Evolutionary conservation across 1,284 basidiomycete genomes (phyloP).

Genomic region (Leccinum cinnamomeum): DNA sequence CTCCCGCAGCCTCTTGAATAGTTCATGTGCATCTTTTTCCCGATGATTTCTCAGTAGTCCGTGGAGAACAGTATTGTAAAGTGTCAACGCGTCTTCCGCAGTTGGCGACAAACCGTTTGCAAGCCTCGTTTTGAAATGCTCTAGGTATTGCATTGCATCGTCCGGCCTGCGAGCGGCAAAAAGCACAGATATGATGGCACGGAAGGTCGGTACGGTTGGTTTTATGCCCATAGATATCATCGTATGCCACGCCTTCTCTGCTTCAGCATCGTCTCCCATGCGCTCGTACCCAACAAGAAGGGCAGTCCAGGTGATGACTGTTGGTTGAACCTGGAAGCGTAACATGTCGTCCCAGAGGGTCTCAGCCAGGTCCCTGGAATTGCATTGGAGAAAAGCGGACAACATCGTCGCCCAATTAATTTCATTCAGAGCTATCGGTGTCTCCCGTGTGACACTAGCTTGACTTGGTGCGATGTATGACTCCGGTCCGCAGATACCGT

Average conservation of each 20-base stretch:
- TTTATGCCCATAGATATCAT: conserved; percentile 54
- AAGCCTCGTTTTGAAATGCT: conserved; percentile 34
- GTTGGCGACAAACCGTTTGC: conserved; percentile 19
- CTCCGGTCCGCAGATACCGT: conserved; percentile 48
- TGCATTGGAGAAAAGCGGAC: conserved; percentile 54
- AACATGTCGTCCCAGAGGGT: conserved; percentile 65
- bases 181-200: conserved; percentile 57
- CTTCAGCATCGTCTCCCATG: conserved; percentile 46
- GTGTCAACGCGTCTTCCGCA: conserved; percentile 35
- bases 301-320: conserved; percentile 59
- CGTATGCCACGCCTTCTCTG: conserved; percentile 54
- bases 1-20: conserved; percentile 51
- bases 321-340: conserved; percentile 47
- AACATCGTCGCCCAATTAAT: conserved; percentile 63
- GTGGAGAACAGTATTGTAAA: conserved; percentile 67
- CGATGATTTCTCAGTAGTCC: conserved; percentile 52
- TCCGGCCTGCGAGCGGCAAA: conserved; percentile 47
- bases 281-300: conserved; percentile 61
- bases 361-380: conserved; percentile 54
- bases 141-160: conserved; percentile 50
- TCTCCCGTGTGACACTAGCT: conserved; percentile 34
- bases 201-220: conserved; percentile 58
- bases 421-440: conserved; percentile 52
- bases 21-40: conserved; percentile 42
- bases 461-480: conserved; percentile 48